phyloP scores from a whole-genome alignment of 805 yeast species.

The Priceomyces melissophilus region DNA sequence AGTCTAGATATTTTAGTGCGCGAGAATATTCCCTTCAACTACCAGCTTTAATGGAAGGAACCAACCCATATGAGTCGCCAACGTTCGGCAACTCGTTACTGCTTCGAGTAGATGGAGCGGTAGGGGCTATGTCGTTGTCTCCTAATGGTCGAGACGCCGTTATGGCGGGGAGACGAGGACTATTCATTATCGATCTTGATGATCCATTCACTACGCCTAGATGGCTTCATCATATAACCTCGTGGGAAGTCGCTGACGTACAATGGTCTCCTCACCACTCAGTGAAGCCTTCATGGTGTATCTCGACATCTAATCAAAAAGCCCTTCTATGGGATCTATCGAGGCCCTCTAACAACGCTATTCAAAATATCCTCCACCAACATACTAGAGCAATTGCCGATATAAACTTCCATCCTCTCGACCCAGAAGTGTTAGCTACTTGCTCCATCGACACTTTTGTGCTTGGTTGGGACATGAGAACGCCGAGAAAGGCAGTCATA shows the following conservation, averaged over 20 bases:
- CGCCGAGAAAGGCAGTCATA: constrained; percentile 68
- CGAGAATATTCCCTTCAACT: not conserved
- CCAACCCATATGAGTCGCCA: constrained; percentile 36
- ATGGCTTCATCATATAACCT: constrained; percentile 85
- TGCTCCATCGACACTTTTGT: constrained; percentile 90
- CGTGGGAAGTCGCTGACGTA: constrained; percentile 99
- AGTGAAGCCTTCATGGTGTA: constrained; percentile 83
- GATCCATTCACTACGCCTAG: constrained; percentile 95
- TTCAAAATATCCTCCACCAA: constrained; percentile 82
- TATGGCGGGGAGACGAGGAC: constrained; percentile 77
- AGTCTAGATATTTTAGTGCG: not conserved
- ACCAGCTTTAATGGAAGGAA: constrained; percentile 1
- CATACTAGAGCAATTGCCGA: constrained; percentile 95
- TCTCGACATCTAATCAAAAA: constrained; percentile 92
- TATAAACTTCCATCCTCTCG: constrained; percentile 83
- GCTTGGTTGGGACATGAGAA: constrained; percentile 86
- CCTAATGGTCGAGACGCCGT: constrained; percentile 94
- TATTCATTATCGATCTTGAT: constrained; percentile 86
- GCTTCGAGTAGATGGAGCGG: constrained; percentile 84
- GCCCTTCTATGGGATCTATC: constrained; percentile 92
- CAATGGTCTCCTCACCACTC: constrained; percentile 93
- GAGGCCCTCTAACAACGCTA: constrained; percentile 65
- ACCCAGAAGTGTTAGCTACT: constrained; percentile 86
- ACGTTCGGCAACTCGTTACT: constrained; percentile 83
- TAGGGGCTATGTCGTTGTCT: constrained; percentile 84